Evolutionary conservation across 192 early-diverging fungal genomes (phyloP), one percentile per base, ranked within the genome.

Genomic region (Umbelopsis sp.): DNA sequence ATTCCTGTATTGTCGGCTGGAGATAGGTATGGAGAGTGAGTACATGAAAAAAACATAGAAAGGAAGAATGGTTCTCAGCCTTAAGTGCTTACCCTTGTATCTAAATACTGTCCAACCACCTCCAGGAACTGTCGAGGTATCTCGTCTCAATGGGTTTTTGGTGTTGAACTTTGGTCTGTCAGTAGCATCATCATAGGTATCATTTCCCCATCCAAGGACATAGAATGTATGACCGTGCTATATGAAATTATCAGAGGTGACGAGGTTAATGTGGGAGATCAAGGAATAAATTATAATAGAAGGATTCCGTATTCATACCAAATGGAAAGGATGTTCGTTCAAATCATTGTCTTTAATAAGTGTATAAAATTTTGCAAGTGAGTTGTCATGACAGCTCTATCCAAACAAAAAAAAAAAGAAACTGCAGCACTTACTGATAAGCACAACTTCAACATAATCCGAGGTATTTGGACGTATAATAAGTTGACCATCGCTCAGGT

Each of bases 91-190:
- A 53, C 52, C 41, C 31, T 62, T 62, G 56, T 50, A 68, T 17
- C 66, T 77, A 53, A 85, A 78, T 34, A 81, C 82, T 22, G 76
- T 80, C 67, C 74, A 85, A 43, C 82, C 80, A 70, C 22, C 70
- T 2, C 71, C 34, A 3, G 88, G 90, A 24, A 92, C 82, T 1
- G 82, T 78, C 36, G 91, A 77, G 0, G 87, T 88, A 72, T 94
- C 93, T 21, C 93, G 85, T 20, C 85, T 80, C 4, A 90, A 67
- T 0, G 70, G 85, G 74, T 49, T 80, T 56, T 52, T 74, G 70
- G 38, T 73, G 71, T 73, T 71, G 38, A 70, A 62, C 56, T 62
- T 62, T 22, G 56, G 56, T 62, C 56, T 62, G n/a, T 62, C 56
- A 8, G 16, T 34, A 62, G 56, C 56, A 62, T 62, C 56, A 4